Percentiles rank a stretch among this genome's conserved stretches.
Evolutionary conservation across 441 rosid genomes (phyloP).

Genomic region (Gossypium davidsonii): DNA sequence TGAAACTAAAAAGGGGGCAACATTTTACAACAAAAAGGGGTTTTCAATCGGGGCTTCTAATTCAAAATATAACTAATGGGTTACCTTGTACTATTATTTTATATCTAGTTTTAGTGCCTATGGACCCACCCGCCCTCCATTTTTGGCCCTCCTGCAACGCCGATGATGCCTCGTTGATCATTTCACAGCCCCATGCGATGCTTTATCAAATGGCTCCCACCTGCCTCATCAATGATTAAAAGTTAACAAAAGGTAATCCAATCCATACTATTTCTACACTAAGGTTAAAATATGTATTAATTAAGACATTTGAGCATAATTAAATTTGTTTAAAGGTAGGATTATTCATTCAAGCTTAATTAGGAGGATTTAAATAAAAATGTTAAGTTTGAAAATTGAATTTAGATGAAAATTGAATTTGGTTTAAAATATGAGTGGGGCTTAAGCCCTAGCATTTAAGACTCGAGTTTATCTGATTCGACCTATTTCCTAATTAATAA

Average conservation of each 20-base stretch:
- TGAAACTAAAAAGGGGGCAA: constrained; percentile 3
- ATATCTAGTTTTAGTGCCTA: background rate
- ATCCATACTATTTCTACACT: background rate
- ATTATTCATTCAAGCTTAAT: no score
- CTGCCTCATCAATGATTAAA: background rate
- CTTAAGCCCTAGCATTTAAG: no score
- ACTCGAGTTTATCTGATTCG: no score
- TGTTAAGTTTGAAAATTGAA: no score
- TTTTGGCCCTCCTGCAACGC: background rate
- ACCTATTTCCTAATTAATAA: no score
- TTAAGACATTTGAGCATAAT: no score
- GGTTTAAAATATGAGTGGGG: no score
- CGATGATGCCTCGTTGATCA: constrained; percentile 6
- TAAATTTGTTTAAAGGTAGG: no score
- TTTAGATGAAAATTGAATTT: no score
- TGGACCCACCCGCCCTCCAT: background rate
- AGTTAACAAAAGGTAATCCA: background rate
- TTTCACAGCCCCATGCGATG: constrained; percentile 21
- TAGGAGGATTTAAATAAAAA: no score
- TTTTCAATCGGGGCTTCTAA: background rate
- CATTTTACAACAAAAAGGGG: background rate
- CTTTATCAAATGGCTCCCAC: background rate
- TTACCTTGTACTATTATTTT: background rate
- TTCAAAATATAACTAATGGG: constrained; percentile 1
- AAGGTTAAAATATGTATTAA: no score